Conservation (phyloP, 768 basidiomycete species). For the Gautieria morchelliformis region DNA sequence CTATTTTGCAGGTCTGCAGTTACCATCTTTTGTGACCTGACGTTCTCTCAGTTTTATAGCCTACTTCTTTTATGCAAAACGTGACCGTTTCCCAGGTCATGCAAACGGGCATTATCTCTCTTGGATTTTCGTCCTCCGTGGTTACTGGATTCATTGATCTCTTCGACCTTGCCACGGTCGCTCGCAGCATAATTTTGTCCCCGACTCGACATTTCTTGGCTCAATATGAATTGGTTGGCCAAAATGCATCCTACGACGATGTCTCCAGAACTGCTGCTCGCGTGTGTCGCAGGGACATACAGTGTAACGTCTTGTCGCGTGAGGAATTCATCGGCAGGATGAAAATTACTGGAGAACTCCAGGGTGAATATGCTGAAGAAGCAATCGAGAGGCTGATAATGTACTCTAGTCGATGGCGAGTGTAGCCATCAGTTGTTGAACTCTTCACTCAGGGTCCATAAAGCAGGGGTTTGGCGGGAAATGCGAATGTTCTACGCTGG, state of each 20-base stretch:
- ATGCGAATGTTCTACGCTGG: conserved; percentile 1
- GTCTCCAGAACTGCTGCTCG: conserved; percentile 17
- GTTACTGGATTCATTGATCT: conserved; percentile 27
- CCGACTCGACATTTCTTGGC: conserved; percentile 22
- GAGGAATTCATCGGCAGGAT: conserved; percentile 11
- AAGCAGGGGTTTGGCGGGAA: conserved; percentile 1
- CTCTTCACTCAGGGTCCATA: not conserved
- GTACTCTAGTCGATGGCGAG: conserved; percentile 24
- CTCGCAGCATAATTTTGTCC: conserved; percentile 19
- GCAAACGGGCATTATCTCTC: conserved; percentile 11
- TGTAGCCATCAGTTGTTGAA: not conserved
- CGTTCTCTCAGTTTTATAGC: not conserved
- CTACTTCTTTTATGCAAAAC: conserved; percentile 6
- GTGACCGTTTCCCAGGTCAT: not conserved
- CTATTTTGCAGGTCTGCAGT: conserved; percentile 23
- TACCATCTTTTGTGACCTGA: not conserved
- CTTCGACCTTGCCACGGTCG: conserved; percentile 21
- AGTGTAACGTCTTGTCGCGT: conserved; percentile 13
- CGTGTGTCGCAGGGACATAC: conserved; percentile 12
- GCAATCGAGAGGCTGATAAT: conserved; percentile 22
- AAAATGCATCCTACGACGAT: conserved; percentile 21
- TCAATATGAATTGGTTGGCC: conserved; percentile 25
- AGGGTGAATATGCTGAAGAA: conserved; percentile 17
- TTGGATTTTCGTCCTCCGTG: conserved; percentile 17
- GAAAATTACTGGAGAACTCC: conserved; percentile 5